Evolutionary conservation across 148 eudicot genomes (phyloP).

Genomic region (Persicaria maculosa): DNA sequence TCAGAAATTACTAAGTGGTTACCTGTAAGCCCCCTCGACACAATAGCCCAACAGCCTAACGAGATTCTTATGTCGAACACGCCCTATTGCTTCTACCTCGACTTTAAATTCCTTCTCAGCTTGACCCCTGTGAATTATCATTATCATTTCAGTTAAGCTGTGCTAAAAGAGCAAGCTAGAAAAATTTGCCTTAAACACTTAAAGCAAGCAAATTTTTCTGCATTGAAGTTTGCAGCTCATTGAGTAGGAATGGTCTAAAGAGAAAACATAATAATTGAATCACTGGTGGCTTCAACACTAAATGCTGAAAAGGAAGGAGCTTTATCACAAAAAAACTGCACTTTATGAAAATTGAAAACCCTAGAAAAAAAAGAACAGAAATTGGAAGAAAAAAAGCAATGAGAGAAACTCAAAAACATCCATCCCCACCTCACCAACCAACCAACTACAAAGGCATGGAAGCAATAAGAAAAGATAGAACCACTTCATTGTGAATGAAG

Average conservation of each 20-base stretch:
- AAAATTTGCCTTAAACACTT: neutral
- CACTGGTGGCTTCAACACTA: neutral
- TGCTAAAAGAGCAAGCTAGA: neutral
- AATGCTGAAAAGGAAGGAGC: neutral
- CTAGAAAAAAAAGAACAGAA: neutral
- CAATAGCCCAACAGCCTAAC: slow-evolving; percentile 91
- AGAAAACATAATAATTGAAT: neutral
- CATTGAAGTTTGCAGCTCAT: slow-evolving; percentile 1
- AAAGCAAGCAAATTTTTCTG: neutral
- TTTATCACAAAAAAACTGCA: slow-evolving; percentile 1
- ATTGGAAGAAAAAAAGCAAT: neutral
- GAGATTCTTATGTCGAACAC: slow-evolving; percentile 92
- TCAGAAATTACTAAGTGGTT: slow-evolving; percentile 14
- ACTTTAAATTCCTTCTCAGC: slow-evolving; percentile 95
- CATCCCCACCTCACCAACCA: slow-evolving; percentile 11
- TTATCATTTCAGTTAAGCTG: neutral
- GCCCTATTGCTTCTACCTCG: slow-evolving; percentile 94
- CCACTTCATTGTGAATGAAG: neutral
- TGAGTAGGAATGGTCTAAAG: neutral
- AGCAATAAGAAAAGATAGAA: slow-evolving; percentile 1
- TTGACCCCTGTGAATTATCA: slow-evolving; percentile 65
- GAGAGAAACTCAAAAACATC: neutral
- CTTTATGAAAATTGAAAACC: neutral
- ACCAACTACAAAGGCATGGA: slow-evolving; percentile 10
- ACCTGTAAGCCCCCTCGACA: slow-evolving; percentile 96